Conservation (phyloP, 305 asterid genomes). For the Rubia occidens region DNA sequence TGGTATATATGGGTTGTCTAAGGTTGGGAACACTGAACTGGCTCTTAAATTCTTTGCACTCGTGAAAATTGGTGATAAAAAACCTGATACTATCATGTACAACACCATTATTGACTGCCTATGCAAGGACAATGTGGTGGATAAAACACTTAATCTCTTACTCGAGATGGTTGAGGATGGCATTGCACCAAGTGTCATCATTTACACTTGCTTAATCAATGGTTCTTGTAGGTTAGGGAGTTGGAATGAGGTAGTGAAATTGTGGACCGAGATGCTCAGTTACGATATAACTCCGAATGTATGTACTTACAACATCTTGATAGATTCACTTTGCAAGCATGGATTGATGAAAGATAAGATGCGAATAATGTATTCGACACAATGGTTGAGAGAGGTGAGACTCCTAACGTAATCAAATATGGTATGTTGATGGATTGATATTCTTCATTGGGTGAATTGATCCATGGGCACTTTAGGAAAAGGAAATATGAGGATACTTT, state of each 20-base stretch:
- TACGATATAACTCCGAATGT: background rate
- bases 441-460: background rate
- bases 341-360: background rate
- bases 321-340: background rate
- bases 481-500: background rate
- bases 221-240: background rate
- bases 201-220: background rate
- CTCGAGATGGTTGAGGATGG: background rate
- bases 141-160: background rate
- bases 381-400: background rate
- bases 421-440: background rate
- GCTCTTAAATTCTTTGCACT: background rate
- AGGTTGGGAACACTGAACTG: background rate
- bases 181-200: background rate
- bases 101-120: constrained; percentile 3
- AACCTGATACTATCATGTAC: background rate
- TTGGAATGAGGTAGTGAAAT: background rate
- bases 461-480: background rate
- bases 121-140: background rate
- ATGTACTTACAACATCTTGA: background rate
- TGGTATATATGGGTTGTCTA: background rate
- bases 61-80: background rate
- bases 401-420: background rate
- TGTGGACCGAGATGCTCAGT: constrained; percentile 4
- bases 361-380: background rate